phyloP scores from a whole-genome alignment of 1,284 basidiomycete species.

The Apiotrichum gracile region DNA sequence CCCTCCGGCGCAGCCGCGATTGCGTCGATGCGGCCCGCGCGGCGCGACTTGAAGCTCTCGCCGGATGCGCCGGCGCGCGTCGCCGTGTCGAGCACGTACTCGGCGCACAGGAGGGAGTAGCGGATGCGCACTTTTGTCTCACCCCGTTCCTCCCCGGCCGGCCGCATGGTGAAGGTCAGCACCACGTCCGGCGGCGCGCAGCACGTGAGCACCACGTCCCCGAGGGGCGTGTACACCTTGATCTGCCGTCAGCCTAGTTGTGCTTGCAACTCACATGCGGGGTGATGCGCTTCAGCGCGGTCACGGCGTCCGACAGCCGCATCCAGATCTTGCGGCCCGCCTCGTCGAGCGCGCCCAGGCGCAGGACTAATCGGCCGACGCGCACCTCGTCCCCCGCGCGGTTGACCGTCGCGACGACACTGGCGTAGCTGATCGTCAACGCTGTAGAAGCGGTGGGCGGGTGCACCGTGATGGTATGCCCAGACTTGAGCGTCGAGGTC shows the following conservation, averaged over 20 bases:
- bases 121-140: conserved; percentile 12
- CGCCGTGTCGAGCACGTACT: conserved; percentile 14
- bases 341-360: not conserved
- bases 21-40: not conserved
- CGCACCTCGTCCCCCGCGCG: not conserved
- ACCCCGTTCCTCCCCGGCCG: too few species aligned
- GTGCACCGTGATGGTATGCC: conserved; percentile 18
- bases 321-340: conserved; percentile 25
- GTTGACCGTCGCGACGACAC: not conserved
- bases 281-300: conserved; percentile 26
- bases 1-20: not conserved
- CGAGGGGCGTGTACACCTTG: conserved; percentile 30
- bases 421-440: conserved; percentile 5
- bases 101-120: conserved; percentile 14
- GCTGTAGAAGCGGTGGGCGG: not conserved
- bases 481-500: conserved; percentile 6
- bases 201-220: conserved; percentile 32
- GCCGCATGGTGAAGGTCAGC: conserved; percentile 16
- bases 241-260: conserved; percentile 19
- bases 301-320: conserved; percentile 17
- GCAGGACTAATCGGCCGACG: not conserved
- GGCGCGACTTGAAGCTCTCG: conserved; percentile 10
- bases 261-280: conserved; percentile 22
- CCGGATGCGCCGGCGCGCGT: not conserved
- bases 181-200: conserved; percentile 34